These are phyloP conservation scores for Trypanosoma lewisi DNA, from an alignment of 208 protist species.

Conservation along the genomic window DNA sequence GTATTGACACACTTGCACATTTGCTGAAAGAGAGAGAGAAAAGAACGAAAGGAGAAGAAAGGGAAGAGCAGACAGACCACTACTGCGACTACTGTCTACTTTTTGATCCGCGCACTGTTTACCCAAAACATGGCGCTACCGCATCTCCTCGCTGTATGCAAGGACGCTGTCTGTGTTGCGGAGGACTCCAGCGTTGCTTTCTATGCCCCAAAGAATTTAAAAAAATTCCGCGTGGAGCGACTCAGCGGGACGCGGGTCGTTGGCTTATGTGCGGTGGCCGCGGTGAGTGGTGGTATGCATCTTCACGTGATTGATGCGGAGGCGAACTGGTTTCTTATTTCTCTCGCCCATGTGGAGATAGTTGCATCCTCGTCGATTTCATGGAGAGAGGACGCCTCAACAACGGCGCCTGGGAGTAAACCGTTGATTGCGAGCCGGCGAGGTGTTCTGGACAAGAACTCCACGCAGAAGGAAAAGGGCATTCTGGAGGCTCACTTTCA, in stretches of 20 bases:
- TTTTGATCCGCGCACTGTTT: too few relatives aligned
- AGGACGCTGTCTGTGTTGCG: slow-evolving; percentile 74
- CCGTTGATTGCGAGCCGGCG: slow-evolving; percentile 16
- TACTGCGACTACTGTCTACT: not conserved
- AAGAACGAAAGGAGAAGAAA: slow-evolving; percentile 7
- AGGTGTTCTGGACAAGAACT: not conserved
- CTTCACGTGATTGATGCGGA: slow-evolving; percentile 77
- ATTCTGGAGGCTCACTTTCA: slow-evolving; percentile 29
- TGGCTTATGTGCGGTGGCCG: slow-evolving; percentile 42
- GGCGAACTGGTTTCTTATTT: slow-evolving; percentile 60
- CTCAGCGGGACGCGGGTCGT: slow-evolving; percentile 65
- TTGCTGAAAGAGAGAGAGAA: not conserved
- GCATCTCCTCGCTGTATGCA: slow-evolving; percentile 65
- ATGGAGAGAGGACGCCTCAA: not conserved
- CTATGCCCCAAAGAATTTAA: slow-evolving; percentile 74
- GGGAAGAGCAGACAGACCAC: not conserved
- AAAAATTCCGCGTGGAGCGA: slow-evolving; percentile 83
- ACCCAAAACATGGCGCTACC: slow-evolving; percentile 26
- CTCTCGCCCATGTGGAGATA: slow-evolving; percentile 40
- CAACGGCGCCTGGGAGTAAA: slow-evolving; percentile 10
- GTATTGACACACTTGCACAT: not conserved
- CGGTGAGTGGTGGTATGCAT: slow-evolving; percentile 18
- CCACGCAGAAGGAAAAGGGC: slow-evolving; percentile 1
- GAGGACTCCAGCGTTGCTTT: slow-evolving; percentile 79
- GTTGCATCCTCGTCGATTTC: slow-evolving; percentile 37